Evolutionary conservation across 192 early-diverging fungal genomes (phyloP).

Genomic region (Thamnidium elegans): DNA sequence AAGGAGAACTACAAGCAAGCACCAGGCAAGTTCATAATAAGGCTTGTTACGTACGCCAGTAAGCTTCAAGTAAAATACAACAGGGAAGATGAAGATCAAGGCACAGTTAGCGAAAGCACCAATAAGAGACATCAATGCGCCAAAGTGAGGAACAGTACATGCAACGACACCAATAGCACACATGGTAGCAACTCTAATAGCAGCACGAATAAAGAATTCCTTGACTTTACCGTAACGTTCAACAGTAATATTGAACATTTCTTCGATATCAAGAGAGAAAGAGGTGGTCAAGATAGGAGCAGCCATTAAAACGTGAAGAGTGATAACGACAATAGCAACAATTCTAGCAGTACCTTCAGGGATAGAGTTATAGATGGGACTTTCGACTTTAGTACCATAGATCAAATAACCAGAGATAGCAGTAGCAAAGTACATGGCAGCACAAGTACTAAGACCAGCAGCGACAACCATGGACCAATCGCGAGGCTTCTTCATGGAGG

Average conservation of each 20-base stretch:
- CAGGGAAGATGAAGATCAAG: constrained; percentile 81
- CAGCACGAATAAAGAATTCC: constrained; percentile 42
- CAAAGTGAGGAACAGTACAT: constrained; percentile 74
- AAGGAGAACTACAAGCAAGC: constrained; percentile 51
- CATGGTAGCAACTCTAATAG: constrained; percentile 52
- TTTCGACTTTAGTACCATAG: constrained; percentile 53
- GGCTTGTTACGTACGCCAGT: constrained; percentile 50
- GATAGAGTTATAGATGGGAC: constrained; percentile 59
- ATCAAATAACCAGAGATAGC: constrained; percentile 61
- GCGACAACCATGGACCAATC: constrained; percentile 55
- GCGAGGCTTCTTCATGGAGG: constrained; percentile 56
- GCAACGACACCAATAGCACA: constrained; percentile 53
- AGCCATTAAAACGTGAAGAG: constrained; percentile 64
- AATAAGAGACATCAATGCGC: constrained; percentile 73
- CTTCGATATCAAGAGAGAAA: constrained; percentile 61
- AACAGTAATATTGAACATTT: constrained; percentile 45
- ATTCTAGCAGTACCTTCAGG: constrained; percentile 47
- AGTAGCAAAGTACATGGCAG: constrained; percentile 59
- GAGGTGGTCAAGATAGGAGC: constrained; percentile 64
- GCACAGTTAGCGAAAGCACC: constrained; percentile 73
- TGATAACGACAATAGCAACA: constrained; percentile 56
- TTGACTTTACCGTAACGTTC: constrained; percentile 29
- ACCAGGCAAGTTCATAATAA: constrained; percentile 46
- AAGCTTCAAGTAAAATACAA: constrained; percentile 73
- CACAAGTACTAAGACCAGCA: constrained; percentile 52